Conservation (phyloP, 2,329 filamentous ascomycete genomes). For the Curvularia sp. region DNA sequence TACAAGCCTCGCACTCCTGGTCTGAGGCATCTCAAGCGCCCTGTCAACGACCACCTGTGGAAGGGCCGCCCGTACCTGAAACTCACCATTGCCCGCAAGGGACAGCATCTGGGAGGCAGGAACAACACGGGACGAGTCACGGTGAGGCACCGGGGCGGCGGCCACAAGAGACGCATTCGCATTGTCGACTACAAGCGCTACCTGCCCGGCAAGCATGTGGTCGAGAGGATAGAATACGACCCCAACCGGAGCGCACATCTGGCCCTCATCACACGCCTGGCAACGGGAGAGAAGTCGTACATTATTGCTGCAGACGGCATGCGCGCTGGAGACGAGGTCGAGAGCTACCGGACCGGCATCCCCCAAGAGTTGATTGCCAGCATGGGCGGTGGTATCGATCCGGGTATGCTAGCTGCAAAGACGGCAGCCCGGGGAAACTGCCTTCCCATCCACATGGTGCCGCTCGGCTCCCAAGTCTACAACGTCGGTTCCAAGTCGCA, state of each 20-base stretch:
- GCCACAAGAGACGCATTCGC: conserved; percentile 88
- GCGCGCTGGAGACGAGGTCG: conserved; percentile 86
- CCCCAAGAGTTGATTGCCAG: conserved; percentile 83
- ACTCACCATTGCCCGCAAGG: conserved; percentile 90
- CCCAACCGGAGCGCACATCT: conserved; percentile 93
- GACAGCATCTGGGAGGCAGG: conserved; percentile 88
- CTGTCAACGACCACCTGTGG: conserved; percentile 96
- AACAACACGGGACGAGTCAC: conserved; percentile 88
- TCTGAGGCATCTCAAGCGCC: conserved; percentile 86
- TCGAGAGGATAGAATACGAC: conserved; percentile 96
- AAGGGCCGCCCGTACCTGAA: conserved; percentile 84
- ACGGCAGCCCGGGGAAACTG: conserved; percentile 96
- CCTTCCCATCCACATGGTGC: conserved; percentile 92
- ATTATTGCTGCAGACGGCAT: conserved; percentile 96
- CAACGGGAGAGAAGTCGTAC: conserved; percentile 80
- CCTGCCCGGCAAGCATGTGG: conserved; percentile 80
- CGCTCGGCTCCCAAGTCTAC: conserved; percentile 90
- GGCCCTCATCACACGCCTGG: conserved; percentile 79
- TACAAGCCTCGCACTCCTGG: conserved; percentile 95
- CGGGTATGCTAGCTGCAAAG: conserved; percentile 92
- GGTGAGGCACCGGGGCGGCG: conserved; percentile 90
- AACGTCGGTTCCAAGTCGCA: conserved; percentile 79
- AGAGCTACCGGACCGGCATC: conserved; percentile 91
- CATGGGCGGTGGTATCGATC: conserved; percentile 93
- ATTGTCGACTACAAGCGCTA: conserved; percentile 87